These are phyloP conservation scores for Spergularia bocconei DNA, from an alignment of 148 eudicot species.

Conservation along the genomic window DNA sequence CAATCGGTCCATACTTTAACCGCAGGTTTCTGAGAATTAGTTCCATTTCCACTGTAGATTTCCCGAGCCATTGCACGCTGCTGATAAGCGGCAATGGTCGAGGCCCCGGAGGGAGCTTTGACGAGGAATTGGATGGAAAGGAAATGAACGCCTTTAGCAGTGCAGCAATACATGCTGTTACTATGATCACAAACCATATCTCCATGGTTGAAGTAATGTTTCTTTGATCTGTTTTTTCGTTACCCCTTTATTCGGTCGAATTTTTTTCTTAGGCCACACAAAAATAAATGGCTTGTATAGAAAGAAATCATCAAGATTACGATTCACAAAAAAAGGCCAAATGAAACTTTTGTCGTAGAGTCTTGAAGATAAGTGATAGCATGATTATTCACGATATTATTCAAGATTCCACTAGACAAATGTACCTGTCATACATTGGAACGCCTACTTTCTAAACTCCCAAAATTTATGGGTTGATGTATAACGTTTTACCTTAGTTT, in stretches of 20 bases:
- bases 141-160: conserved; percentile 13
- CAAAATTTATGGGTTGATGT: background rate
- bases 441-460: background rate
- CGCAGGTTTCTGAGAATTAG: conserved; percentile 6
- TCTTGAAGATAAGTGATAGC: no score
- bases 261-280: background rate
- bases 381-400: no score
- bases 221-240: background rate
- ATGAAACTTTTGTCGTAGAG: no score
- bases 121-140: background rate
- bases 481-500: no score
- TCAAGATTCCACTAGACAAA: background rate
- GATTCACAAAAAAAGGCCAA: background rate
- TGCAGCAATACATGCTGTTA: conserved; percentile 16
- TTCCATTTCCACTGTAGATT: background rate
- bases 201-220: conserved; percentile 12
- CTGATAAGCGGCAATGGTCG: conserved; percentile 3
- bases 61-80: conserved; percentile 15
- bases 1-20: conserved; percentile 45
- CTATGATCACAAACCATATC: conserved; percentile 10
- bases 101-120: conserved; percentile 24
- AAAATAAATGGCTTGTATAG: background rate
- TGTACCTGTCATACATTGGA: background rate
- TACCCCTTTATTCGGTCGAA: background rate
- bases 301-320: conserved; percentile 5